phyloP scores from a whole-genome alignment of 169 alveolate species.

The Eimeria necatrix region DNA sequence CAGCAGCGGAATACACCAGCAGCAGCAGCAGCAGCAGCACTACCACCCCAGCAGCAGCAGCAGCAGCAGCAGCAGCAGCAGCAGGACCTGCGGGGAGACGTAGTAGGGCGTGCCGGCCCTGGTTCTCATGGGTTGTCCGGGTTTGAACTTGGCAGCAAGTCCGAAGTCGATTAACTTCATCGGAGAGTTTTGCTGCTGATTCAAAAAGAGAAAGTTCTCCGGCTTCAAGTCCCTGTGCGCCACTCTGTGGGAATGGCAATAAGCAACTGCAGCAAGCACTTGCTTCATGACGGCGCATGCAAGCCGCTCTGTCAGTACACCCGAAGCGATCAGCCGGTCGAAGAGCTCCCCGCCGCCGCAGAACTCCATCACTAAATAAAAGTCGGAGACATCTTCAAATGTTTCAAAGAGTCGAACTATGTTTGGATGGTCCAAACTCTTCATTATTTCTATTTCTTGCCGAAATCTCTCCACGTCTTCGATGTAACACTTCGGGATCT shows the following conservation, averaged over 20 bases:
- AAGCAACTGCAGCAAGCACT: slow-evolving; percentile 94
- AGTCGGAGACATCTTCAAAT: slow-evolving; percentile 89
- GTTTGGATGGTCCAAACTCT: slow-evolving; percentile 97
- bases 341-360: slow-evolving; percentile 96
- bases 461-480: slow-evolving; percentile 86
- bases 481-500: slow-evolving; percentile 86
- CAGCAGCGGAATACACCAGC: no score
- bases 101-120: slow-evolving; percentile 93
- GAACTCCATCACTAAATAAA: slow-evolving; percentile 94
- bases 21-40: slow-evolving; percentile 88
- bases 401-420: slow-evolving; percentile 95
- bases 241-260: slow-evolving; percentile 93
- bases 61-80: slow-evolving; percentile 82
- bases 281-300: slow-evolving; percentile 95
- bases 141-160: slow-evolving; percentile 87
- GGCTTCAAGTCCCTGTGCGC: slow-evolving; percentile 95
- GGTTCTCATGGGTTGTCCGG: slow-evolving; percentile 86
- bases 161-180: slow-evolving; percentile 95
- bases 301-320: slow-evolving; percentile 91
- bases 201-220: slow-evolving; percentile 90
- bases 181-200: slow-evolving; percentile 81
- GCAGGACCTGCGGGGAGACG: slow-evolving; percentile 94
- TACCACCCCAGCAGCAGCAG: no score
- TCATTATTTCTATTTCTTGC: slow-evolving; percentile 93
- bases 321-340: slow-evolving; percentile 90